Evolutionary conservation across 2,329 filamentous ascomycete genomes (phyloP).

Genomic region (Colletotrichum chlorophyti): DNA sequence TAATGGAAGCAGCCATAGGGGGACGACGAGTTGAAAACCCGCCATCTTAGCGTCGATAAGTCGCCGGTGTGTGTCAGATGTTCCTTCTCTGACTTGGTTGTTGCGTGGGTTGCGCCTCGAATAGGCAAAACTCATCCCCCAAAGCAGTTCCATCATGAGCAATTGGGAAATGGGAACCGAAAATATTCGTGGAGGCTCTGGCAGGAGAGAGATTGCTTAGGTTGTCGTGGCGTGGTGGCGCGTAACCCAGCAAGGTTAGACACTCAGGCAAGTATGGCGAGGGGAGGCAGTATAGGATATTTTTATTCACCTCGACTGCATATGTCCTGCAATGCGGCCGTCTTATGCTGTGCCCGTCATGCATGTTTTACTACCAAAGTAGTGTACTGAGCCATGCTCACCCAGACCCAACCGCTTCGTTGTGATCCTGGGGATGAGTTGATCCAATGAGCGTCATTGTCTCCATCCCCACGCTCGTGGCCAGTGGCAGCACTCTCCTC

Average conservation of each 20-base stretch:
- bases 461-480: constrained; percentile 18
- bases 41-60: not conserved
- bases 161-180: not conserved
- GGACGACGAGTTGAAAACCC: not conserved
- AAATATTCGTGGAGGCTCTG: constrained; percentile 16
- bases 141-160: constrained; percentile 6
- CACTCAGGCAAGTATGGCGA: too few relatives aligned
- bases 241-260: too few relatives aligned
- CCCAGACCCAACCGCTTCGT: not conserved
- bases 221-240: too few relatives aligned
- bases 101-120: constrained; percentile 3
- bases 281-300: constrained; percentile 13
- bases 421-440: not conserved
- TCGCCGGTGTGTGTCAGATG: constrained; percentile 7
- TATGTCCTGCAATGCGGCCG: not conserved
- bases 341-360: constrained; percentile 21
- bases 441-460: constrained; percentile 5
- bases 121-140: constrained; percentile 8
- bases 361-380: too few relatives aligned
- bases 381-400: not conserved
- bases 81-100: not conserved
- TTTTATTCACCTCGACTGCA: constrained; percentile 26
- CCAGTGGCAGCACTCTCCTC: constrained; percentile 5
- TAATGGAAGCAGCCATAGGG: not conserved
- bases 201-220: not conserved